These are phyloP conservation scores for Metschnikowia reukaufii DNA, from an alignment of 805 yeast species.

Conservation along the genomic window DNA sequence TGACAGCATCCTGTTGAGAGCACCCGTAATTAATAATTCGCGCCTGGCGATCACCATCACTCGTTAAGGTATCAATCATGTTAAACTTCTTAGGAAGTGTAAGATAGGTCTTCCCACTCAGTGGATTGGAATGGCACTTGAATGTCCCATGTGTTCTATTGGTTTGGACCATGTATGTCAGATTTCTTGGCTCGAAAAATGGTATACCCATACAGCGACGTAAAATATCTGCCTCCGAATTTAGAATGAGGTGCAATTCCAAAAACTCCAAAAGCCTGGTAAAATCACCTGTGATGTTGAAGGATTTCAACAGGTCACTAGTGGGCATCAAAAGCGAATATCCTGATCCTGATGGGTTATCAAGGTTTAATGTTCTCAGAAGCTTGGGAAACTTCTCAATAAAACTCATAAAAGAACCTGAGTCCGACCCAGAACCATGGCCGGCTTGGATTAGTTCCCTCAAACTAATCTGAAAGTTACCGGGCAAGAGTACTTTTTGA, in stretches of 20 bases:
- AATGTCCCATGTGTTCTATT: conserved; percentile 15
- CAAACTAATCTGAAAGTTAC: conserved; percentile 50
- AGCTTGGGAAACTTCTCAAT: conserved; percentile 45
- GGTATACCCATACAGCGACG: conserved; percentile 45
- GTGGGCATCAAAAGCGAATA: conserved; percentile 75
- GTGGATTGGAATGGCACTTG: conserved; percentile 13
- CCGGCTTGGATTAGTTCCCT: conserved; percentile 57
- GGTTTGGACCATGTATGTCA: conserved; percentile 15
- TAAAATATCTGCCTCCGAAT: conserved; percentile 47
- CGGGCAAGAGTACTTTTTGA: conserved; percentile 56
- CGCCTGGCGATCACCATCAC: conserved; percentile 54
- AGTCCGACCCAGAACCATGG: conserved; percentile 27
- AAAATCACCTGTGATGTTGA: conserved; percentile 47
- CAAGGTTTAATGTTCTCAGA: conserved; percentile 40
- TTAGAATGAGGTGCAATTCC: conserved; percentile 68
- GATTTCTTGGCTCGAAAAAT: conserved; percentile 3
- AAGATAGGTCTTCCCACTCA: conserved; percentile 16
- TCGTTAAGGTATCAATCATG: conserved; percentile 17
- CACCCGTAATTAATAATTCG: conserved; percentile 63
- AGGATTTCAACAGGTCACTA: conserved; percentile 50
- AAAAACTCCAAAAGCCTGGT: conserved; percentile 53
- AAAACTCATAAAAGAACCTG: conserved; percentile 43
- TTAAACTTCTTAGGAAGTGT: conserved; percentile 8
- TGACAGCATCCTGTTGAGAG: conserved; percentile 29
- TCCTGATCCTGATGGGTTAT: conserved; percentile 27